phyloP scores from a whole-genome alignment of 768 basidiomycete genomes.

The Jaapia argillacea region DNA sequence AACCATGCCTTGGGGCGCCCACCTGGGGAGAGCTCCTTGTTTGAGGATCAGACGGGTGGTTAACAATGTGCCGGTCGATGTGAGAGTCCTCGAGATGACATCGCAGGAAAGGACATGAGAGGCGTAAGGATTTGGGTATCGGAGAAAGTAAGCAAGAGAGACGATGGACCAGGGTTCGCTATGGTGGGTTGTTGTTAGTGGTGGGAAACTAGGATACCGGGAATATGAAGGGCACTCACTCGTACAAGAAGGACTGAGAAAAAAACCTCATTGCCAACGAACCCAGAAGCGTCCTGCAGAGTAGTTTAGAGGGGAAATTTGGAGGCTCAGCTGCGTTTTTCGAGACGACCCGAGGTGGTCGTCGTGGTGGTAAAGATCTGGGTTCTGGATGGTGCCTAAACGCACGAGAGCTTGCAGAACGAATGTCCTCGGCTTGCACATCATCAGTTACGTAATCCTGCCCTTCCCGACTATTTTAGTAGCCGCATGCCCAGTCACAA shows the following conservation, averaged over 20 bases:
- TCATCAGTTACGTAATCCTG: no score
- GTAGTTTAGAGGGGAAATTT: no score
- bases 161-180: conserved; percentile 95
- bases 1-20: conserved; percentile 81
- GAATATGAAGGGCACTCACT: conserved; percentile 24
- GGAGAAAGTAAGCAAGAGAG: conserved; percentile 86
- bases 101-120: conserved; percentile 92
- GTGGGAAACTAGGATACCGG: background rate
- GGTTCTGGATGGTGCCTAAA: no score
- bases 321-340: no score
- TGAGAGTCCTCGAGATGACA: conserved; percentile 77
- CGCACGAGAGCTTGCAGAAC: no score
- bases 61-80: conserved; percentile 62
- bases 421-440: no score
- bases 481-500: no score
- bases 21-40: conserved; percentile 81
- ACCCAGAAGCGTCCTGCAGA: background rate
- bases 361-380: no score
- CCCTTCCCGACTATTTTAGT: no score
- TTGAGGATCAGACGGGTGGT: conserved; percentile 92
- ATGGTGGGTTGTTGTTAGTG: conserved; percentile 10
- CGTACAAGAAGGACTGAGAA: conserved; percentile 46
- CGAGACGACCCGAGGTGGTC: no score
- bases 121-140: conserved; percentile 94
- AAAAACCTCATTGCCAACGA: conserved; percentile 37